Conservation (phyloP, 2,329 filamentous ascomycete species). For the Ceratocystis albifundus region DNA sequence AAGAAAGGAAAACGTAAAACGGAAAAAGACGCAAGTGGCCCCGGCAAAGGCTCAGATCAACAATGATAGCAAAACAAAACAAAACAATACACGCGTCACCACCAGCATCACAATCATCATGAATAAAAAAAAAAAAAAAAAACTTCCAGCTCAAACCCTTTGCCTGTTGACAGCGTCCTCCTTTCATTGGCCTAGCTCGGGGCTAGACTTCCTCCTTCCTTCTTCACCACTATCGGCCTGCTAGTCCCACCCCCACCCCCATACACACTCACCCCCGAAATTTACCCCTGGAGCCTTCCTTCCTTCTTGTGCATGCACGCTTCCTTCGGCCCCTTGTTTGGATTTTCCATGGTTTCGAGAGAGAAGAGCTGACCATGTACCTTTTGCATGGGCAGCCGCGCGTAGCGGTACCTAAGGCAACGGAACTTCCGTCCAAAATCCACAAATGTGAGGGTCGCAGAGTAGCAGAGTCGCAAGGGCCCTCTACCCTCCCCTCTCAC, state of each 20-base stretch:
- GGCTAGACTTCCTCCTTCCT: neutral
- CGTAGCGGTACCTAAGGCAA: neutral
- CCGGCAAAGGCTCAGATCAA: no score
- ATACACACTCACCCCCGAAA: no score
- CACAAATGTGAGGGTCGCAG: neutral
- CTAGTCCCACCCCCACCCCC: neutral
- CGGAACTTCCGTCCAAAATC: conserved; percentile 8
- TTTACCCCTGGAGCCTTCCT: conserved; percentile 6
- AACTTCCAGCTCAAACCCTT: neutral
- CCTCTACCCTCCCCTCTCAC: no score
- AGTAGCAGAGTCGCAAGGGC: conserved; percentile 11
- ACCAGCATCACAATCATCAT: neutral
- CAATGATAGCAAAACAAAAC: neutral
- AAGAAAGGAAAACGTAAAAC: no score
- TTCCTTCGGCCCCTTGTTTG: conserved; percentile 6
- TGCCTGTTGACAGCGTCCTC: neutral
- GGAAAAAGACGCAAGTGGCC: no score
- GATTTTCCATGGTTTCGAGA: neutral
- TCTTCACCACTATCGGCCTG: neutral
- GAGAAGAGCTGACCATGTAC: neutral
- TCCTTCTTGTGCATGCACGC: conserved; percentile 5
- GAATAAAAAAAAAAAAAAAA: neutral
- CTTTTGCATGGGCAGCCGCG: conserved; percentile 1
- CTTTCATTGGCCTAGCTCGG: neutral
- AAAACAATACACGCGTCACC: neutral